phyloP scores from a whole-genome alignment of 179 eudicot species.

The Camellia oleifera region DNA sequence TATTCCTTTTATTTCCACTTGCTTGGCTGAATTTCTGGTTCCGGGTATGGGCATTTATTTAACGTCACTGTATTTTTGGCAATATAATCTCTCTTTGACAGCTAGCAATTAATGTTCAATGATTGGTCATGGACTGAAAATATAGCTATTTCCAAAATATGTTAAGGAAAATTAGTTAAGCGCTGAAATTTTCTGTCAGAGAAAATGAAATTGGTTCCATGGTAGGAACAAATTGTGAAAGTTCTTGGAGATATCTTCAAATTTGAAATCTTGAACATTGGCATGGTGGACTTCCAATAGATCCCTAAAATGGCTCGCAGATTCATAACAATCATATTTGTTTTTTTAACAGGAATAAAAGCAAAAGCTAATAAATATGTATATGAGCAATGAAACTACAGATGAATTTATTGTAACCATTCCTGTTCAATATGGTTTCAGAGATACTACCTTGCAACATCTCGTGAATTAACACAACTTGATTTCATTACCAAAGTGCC shows the following conservation, averaged over 20 bases:
- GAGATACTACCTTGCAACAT: constrained; percentile 87
- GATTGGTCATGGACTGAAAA: not conserved
- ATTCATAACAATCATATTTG: not conserved
- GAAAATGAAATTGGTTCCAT: not conserved
- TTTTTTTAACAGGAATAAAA: not conserved
- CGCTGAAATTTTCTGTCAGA: not conserved
- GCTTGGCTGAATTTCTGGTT: constrained; percentile 90
- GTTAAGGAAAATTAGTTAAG: not conserved
- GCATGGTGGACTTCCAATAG: not conserved
- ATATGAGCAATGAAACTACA: not conserved
- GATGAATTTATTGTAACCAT: not conserved
- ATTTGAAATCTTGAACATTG: not conserved
- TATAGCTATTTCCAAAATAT: no score
- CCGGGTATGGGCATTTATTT: constrained; percentile 50
- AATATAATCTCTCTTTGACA: not conserved
- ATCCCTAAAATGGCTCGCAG: not conserved
- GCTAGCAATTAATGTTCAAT: not conserved
- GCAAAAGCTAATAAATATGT: no score
- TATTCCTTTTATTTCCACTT: constrained; percentile 72
- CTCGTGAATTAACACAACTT: constrained; percentile 90
- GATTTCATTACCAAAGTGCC: constrained; percentile 99
- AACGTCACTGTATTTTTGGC: not conserved
- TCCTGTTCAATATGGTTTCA: constrained; percentile 24
- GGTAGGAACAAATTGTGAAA: not conserved
- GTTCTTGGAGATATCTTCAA: not conserved